Base-by-base conservation (phyloP, 495 filamentous ascomycete genomes). In the Penicillium egyptiacum region DNA sequence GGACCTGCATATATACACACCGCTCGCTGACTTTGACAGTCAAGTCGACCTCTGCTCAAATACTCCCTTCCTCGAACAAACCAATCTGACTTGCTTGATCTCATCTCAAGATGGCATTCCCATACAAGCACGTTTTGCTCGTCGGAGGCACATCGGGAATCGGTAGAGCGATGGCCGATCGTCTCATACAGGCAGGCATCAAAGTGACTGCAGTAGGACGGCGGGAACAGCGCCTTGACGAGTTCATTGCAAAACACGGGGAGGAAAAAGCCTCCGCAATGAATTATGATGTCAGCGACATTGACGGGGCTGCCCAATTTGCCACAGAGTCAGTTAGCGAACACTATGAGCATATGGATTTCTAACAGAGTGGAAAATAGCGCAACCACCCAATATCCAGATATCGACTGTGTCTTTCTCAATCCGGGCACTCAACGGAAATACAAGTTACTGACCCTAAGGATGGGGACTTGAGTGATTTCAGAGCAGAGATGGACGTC, bases 401-500 rank as follows among this genome's bases (percentile, higher is more conserved):
- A 46, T 16, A 28, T 46, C 5, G 43, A 46, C 20, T 46, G 43
- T 28, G 23, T 46, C 23, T 46, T 46, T 26, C 22, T 46, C 23
- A 46, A 46, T n/a, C 23, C 23, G 26, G 43, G 43, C 0, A 28
- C 43, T 17, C 43, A 46, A 14, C 43, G 43, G 12, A 46, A 46
- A 28, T 46, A 46, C 23, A 46, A 46, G 11, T 46, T 46, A 23
- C 23, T 5, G 23, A 46, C 16, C 43, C 43, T 8, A 46, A 46
- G 14, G 43, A 46, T 46, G 43, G 23, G 16, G 43, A 46, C 16
- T 26, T 46, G 23, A 9, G 2, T 2, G 43, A 46, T 46, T 46
- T 46, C 43, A 46, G 43, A 28, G 43, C 43, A 46, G 43, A 46
- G 23, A 46, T 46, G 43, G 43, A 46, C 7, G 23, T 46, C 23